Conservation (phyloP, 2,329 filamentous ascomycete genomes). For the Stachybotrys elegans region DNA sequence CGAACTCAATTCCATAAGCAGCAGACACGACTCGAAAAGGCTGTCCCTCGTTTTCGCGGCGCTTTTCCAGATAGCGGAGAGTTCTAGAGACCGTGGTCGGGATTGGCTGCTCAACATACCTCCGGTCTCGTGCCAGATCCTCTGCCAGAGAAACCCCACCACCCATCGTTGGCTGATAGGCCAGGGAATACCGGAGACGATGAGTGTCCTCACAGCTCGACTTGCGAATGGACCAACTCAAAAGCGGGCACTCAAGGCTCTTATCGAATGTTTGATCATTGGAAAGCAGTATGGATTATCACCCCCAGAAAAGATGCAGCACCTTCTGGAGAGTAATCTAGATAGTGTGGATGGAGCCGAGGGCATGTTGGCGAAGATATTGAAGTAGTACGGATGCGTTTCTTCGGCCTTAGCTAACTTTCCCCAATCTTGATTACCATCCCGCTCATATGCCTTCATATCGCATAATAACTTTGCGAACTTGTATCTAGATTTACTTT, state of each 20-base stretch:
- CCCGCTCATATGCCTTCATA: too few relatives aligned
- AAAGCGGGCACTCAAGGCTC: not conserved
- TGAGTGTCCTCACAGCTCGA: not conserved
- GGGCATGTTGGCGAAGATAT: too few relatives aligned
- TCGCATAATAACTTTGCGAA: too few relatives aligned
- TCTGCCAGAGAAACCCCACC: not conserved
- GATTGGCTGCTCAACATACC: not conserved
- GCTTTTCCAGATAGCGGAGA: not conserved
- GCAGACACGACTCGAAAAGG: not conserved
- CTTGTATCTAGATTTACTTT: too few relatives aligned
- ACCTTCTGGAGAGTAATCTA: too few relatives aligned
- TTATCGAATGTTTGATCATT: not conserved
- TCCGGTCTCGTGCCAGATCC: not conserved
- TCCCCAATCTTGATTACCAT: too few relatives aligned
- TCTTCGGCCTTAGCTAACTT: too few relatives aligned
- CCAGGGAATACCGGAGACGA: not conserved
- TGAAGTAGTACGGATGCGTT: too few relatives aligned
- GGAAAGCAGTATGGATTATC: not conserved
- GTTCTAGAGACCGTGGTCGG: not conserved
- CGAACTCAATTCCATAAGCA: not conserved
- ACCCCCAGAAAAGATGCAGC: too few relatives aligned
- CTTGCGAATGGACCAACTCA: not conserved
- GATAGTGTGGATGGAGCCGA: too few relatives aligned
- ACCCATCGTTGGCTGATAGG: not conserved
- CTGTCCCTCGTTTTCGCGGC: not conserved